Evolutionary conservation across 177 flowering plant genomes (phyloP).

Genomic region (Vitis hybrid): DNA sequence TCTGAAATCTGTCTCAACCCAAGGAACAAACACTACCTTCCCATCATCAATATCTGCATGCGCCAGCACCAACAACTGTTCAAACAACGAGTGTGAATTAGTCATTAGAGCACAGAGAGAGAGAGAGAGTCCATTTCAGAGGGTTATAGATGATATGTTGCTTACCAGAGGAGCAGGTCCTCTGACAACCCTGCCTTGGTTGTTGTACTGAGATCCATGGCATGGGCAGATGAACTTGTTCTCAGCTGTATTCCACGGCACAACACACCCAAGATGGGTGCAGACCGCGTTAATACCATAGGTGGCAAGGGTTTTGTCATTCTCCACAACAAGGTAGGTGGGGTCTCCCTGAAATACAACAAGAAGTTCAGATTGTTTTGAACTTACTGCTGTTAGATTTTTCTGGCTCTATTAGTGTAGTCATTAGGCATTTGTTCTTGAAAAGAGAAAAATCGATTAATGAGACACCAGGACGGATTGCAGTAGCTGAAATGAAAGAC

Average conservation of each 20-base stretch:
- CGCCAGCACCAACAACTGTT: conserved; percentile 82
- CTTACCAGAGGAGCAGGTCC: conserved; percentile 94
- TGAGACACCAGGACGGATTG: too few species aligned
- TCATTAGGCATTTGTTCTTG: too few species aligned
- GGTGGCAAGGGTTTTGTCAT: conserved; percentile 78
- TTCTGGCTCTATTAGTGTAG: too few species aligned
- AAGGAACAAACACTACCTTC: conserved; percentile 82
- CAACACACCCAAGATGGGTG: conserved; percentile 95
- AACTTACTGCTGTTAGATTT: too few species aligned
- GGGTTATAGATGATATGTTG: neutral
- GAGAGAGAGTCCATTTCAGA: too few species aligned
- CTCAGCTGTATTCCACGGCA: conserved; percentile 82
- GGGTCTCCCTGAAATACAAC: conserved; percentile 78
- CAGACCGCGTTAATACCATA: conserved; percentile 93
- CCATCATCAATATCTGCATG: conserved; percentile 78
- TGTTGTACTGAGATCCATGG: conserved; percentile 96
- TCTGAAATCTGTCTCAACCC: conserved; percentile 92
- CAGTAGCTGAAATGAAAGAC: too few species aligned
- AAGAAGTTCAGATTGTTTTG: neutral
- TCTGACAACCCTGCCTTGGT: conserved; percentile 88
- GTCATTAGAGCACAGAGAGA: too few species aligned
- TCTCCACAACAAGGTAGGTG: conserved; percentile 92
- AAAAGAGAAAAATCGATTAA: too few species aligned
- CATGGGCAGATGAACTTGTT: conserved; percentile 95
- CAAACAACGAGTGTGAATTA: too few species aligned